Base-by-base conservation (phyloP, 2,329 filamentous ascomycete genomes). In the Fusarium nematophilum region DNA sequence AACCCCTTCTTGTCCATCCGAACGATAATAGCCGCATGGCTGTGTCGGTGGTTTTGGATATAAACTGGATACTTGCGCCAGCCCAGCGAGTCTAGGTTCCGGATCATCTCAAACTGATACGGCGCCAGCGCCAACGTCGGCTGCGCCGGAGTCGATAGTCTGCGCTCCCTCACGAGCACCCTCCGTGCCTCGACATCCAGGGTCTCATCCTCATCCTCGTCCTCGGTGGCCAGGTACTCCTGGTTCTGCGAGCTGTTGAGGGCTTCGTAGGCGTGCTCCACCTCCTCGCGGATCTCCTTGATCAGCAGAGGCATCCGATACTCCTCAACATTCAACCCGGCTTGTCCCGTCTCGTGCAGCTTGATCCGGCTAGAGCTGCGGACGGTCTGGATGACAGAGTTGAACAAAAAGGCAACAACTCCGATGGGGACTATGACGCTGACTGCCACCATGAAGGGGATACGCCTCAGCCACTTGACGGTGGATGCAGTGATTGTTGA, bases 1-100 rank as follows among this genome's bases (percentile, higher is more conserved):
- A 93, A 96, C 1, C 75, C 78, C 45, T 83, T 78, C 71, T 86
- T 88, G 31, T 90, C 85, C 53, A 81, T 85, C 30, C 94, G 85
- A 29, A 96, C 88, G 61, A 98, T 91, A 40, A 98, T 96, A 3
- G 93, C 93, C 0, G 93, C 94, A 74, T 98, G 94, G 56, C 86
- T 91, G 72, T 97, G 92, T n/a, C 82, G 78, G 49, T 87, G 83
- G 6, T 93, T 90, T 62, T 90, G 89, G 31, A 95, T 93, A 76
- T 90, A 88, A 4, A 93, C 86, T 1, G 83, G 85, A 62, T 86
- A 88, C 72, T 89, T 90, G 40, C 81, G 79, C 83, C 86, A 89
- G 5, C 82, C 81, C 3, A 89, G 71, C n/a, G 74, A 72, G 67
- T 98, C 87, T 42, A 98, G 79, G 9, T 87, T 85, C 25, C 90